Conservation (phyloP, 2,329 filamentous ascomycete species). For the Cladobotryum protrusum region DNA sequence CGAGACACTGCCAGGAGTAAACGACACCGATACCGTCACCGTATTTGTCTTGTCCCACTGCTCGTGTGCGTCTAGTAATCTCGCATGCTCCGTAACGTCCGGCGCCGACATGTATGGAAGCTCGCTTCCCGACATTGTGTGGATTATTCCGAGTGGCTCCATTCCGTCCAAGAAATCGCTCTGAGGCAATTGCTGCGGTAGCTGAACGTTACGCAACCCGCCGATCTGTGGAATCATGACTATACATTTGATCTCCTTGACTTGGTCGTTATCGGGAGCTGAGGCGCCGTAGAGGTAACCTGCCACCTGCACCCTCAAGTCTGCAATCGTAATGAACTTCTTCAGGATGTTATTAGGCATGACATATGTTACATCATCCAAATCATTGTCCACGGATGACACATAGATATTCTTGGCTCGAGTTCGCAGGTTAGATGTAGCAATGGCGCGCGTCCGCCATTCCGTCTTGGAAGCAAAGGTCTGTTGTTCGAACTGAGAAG, state of each 20-base stretch:
- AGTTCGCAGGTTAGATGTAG: slow-evolving; percentile 89
- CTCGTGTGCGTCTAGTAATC: slow-evolving; percentile 74
- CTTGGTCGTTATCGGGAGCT: slow-evolving; percentile 87
- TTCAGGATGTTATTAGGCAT: slow-evolving; percentile 99
- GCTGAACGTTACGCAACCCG: slow-evolving; percentile 82
- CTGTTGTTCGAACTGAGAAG: slow-evolving; percentile 95
- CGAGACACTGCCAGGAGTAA: slow-evolving; percentile 94
- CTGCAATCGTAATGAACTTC: slow-evolving; percentile 95
- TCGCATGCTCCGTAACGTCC: slow-evolving; percentile 91
- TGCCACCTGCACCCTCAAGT: slow-evolving; percentile 92
- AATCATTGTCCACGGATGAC: slow-evolving; percentile 85
- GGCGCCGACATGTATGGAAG: slow-evolving; percentile 91
- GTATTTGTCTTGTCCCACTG: slow-evolving; percentile 71
- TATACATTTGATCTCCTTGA: slow-evolving; percentile 95
- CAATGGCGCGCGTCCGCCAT: slow-evolving; percentile 94
- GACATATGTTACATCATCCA: slow-evolving; percentile 90
- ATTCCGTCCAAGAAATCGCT: slow-evolving; percentile 82
- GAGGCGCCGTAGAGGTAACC: slow-evolving; percentile 93
- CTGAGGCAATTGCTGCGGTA: slow-evolving; percentile 83
- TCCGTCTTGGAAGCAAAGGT: slow-evolving; percentile 98
- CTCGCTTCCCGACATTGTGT: slow-evolving; percentile 92
- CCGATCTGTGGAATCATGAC: slow-evolving; percentile 98
- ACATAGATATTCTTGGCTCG: slow-evolving; percentile 98
- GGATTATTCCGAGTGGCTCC: slow-evolving; percentile 90
- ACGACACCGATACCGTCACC: slow-evolving; percentile 89